Evolutionary conservation across 2,329 filamentous ascomycete species (phyloP).

Genomic region (Colletotrichum agaves): DNA sequence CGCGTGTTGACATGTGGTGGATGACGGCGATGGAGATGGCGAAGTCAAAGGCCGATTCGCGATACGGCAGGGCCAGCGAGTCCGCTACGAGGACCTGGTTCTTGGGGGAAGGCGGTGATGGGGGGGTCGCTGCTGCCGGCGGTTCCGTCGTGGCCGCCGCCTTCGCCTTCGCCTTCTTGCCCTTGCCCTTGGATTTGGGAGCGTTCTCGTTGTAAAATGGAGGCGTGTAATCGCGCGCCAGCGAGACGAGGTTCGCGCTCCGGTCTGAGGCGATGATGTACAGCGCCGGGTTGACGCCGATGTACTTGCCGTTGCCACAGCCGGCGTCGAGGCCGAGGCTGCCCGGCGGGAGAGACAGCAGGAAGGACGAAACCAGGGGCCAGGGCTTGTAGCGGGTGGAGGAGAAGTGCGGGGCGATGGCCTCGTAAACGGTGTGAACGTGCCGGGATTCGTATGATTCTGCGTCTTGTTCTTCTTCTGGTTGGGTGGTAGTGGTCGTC

Average conservation of each 20-base stretch:
- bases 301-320: conserved; percentile 97
- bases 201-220: conserved; percentile 20
- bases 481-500: neutral
- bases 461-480: conserved; percentile 43
- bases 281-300: conserved; percentile 79
- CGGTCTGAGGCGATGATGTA: conserved; percentile 89
- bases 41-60: conserved; percentile 72
- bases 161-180: neutral
- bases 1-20: conserved; percentile 87
- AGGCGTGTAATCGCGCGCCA: conserved; percentile 52
- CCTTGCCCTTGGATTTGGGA: conserved; percentile 29
- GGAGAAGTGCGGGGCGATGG: conserved; percentile 86
- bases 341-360: conserved; percentile 72
- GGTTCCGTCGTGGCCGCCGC: neutral
- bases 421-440: conserved; percentile 92
- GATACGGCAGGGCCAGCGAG: conserved; percentile 84
- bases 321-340: conserved; percentile 90
- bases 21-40: conserved; percentile 94
- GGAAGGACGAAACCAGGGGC: conserved; percentile 88
- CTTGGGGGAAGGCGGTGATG: conserved; percentile 1
- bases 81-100: conserved; percentile 80
- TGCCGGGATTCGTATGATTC: conserved; percentile 83
- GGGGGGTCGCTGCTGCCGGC: neutral
- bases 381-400: conserved; percentile 86
- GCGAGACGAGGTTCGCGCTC: conserved; percentile 67